phyloP scores from a whole-genome alignment of 2,329 filamentous ascomycete genomes.

The Aspergillus aculeatinus region DNA sequence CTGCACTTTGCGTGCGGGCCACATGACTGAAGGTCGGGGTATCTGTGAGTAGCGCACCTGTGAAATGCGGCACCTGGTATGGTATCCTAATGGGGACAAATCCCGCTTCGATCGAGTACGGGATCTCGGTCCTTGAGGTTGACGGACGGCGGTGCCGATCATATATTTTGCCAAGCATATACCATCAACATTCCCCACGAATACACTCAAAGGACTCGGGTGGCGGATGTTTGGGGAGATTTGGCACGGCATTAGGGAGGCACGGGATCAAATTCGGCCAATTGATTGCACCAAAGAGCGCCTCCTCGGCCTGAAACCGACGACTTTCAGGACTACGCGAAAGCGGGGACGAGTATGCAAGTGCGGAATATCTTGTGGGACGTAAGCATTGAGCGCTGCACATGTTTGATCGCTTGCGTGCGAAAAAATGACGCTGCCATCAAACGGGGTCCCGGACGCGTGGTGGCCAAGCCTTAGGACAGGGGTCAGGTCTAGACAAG shows the following conservation, averaged over 20 bases:
- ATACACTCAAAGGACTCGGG: not conserved
- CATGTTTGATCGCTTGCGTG: not conserved
- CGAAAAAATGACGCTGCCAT: not conserved
- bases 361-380: not conserved
- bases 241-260: not conserved
- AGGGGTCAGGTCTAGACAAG: not conserved
- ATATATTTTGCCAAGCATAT: not conserved
- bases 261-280: not conserved
- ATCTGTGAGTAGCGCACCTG: not conserved
- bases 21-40: not conserved
- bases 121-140: not conserved
- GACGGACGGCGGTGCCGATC: not conserved
- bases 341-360: not conserved
- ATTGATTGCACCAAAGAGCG: not conserved
- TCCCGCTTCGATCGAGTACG: not conserved
- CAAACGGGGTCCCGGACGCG: not conserved
- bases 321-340: not conserved
- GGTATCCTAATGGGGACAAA: not conserved
- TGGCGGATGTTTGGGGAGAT: not conserved
- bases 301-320: not conserved
- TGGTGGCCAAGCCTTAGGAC: not conserved
- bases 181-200: not conserved
- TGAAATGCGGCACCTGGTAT: not conserved
- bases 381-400: not conserved
- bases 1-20: too few species aligned